Evolutionary conservation across 805 yeast genomes (phyloP), one percentile per base, ranked within the genome.

Genomic region (Candida boidinii): DNA sequence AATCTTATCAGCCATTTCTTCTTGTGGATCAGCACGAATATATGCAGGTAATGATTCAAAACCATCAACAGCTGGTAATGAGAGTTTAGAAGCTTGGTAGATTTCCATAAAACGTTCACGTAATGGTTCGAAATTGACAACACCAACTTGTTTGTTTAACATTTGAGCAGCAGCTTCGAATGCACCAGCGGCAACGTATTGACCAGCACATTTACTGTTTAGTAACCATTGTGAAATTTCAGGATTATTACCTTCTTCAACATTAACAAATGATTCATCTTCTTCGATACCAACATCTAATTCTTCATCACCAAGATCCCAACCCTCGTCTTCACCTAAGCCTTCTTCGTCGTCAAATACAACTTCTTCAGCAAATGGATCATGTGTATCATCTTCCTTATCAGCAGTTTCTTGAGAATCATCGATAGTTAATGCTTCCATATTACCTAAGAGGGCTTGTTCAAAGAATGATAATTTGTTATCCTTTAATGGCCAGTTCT

Each of bases 111-210:
- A 92, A 39, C 95, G 71, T 19, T 67, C 53, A 60, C 90, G 77
- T 46, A 92, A 70, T 11, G 97, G 97, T 49, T 79, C 94, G 54
- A 94, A 90, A 45, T 84, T 69, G 18, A 74, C 79, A 32, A 85
- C 73, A 47, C 96, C 98, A 28, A 79, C 67, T 59, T 94, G 98
- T 50, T 90, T 81, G 64, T 80, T 77, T 48, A 92, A 70, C 52
- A 94, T 73, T 49, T 87, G 94, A 25, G 96, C 92, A 24, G 97
- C 99, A 34, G 90, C 82, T 44, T 87, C 96, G 54, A 90, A 90
- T 4, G 94, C 83, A 47, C 99, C 99, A 3, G 96, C 87, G 2
- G 98, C 96, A 49, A 81, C 87, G 47, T 86, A 84, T 18, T 85
- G 86, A 20, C 95, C 96, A 4, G 96, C 86, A 35, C 88, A 72